These are phyloP conservation scores for Cymbidium sinense DNA, from an alignment of 106 monocot genomes.

Conservation along the genomic window DNA sequence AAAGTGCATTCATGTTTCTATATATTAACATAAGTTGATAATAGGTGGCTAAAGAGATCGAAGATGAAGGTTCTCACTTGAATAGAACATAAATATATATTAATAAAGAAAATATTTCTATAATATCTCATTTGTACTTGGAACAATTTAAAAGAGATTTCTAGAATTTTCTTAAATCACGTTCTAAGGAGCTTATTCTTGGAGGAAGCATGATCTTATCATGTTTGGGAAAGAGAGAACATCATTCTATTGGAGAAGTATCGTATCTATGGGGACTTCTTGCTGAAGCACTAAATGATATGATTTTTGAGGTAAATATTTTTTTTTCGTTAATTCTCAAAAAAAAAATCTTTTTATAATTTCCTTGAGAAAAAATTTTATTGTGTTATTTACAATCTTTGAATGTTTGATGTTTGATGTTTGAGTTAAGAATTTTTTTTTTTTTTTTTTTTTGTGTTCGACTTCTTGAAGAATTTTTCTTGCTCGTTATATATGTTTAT, in stretches of 20 bases:
- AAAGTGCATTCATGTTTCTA: no score
- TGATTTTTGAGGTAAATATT: conserved; percentile 8
- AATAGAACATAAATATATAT: conserved; percentile 16
- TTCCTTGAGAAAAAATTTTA: no score
- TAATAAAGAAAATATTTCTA: not conserved
- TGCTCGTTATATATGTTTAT: no score
- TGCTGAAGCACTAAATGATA: conserved; percentile 1
- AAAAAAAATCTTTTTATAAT: no score
- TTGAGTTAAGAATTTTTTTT: no score
- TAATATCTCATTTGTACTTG: not conserved
- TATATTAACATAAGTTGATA: not conserved
- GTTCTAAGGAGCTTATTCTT: conserved; percentile 12
- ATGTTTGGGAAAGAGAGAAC: not conserved
- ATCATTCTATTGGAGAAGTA: not conserved
- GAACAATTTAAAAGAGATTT: conserved; percentile 13
- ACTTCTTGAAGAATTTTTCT: no score
- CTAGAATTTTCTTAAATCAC: not conserved
- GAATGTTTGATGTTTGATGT: no score
- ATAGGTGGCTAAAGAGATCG: not conserved
- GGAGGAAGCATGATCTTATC: conserved; percentile 13
- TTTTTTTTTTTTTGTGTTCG: no score
- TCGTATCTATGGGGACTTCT: not conserved
- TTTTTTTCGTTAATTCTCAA: no score
- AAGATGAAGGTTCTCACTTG: not conserved
- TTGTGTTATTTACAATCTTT: no score